Percentiles rank a stretch among this genome's conserved stretches.
Evolutionary conservation across 495 filamentous ascomycete genomes (phyloP).

Genomic region (Penicillium mononematosum): DNA sequence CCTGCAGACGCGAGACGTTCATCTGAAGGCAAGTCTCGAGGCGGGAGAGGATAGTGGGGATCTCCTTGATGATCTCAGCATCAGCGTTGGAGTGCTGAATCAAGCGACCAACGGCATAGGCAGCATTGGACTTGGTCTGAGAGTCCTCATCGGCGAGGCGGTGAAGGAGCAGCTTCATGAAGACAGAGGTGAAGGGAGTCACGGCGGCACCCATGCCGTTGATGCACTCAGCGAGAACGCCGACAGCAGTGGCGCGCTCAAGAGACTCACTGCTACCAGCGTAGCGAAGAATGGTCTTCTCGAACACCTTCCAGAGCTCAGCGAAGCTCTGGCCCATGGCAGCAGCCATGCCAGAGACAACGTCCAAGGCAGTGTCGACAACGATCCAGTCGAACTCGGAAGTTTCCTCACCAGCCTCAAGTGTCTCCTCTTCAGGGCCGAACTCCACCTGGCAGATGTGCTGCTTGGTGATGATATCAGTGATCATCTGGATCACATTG

Average conservation of each 20-base stretch:
- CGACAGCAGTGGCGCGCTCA: constrained; percentile 85
- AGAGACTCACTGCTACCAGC: constrained; percentile 77
- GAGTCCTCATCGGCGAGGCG: constrained; percentile 85
- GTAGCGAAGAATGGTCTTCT: constrained; percentile 85
- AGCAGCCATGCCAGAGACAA: constrained; percentile 75
- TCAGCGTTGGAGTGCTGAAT: constrained; percentile 73
- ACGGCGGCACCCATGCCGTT: constrained; percentile 75
- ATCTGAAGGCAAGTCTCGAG: constrained; percentile 80
- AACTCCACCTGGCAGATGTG: constrained; percentile 93
- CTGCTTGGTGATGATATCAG: constrained; percentile 75
- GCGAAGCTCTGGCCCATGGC: constrained; percentile 79
- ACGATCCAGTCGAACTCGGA: constrained; percentile 98
- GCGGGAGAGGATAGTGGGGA: constrained; percentile 71
- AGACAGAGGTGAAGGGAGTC: constrained; percentile 69
- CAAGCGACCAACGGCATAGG: constrained; percentile 83
- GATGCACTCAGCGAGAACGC: constrained; percentile 89
- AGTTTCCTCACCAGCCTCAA: constrained; percentile 69
- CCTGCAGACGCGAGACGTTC: constrained; percentile 72
- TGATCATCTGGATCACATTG: constrained; percentile 64
- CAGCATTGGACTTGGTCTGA: constrained; percentile 92
- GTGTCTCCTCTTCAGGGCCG: constrained; percentile 69
- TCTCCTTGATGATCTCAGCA: constrained; percentile 67
- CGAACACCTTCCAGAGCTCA: constrained; percentile 89
- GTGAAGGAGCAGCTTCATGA: constrained; percentile 81
- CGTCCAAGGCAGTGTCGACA: constrained; percentile 90